These are phyloP conservation scores for Neopestalotiopsis sp. DNA, from an alignment of 2,329 filamentous ascomycete species.

Conservation along the genomic window DNA sequence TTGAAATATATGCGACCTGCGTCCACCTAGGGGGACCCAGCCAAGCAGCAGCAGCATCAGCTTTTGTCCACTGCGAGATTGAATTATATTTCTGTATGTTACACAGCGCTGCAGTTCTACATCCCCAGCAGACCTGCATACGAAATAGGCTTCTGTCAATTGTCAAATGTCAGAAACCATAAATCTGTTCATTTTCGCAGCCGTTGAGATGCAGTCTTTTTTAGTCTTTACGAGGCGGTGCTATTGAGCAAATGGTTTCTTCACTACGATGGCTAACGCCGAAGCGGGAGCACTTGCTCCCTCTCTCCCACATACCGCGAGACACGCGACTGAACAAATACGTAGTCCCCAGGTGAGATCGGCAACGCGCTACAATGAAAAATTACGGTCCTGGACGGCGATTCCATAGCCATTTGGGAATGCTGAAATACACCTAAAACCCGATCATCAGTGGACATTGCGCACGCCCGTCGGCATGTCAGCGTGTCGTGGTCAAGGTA, in stretches of 20 bases:
- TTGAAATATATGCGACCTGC: background rate
- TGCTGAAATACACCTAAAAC: background rate
- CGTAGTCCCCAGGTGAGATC: background rate
- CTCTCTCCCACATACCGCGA: background rate
- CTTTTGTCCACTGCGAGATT: slow-evolving; percentile 7
- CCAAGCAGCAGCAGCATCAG: background rate
- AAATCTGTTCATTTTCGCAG: background rate
- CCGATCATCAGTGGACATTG: background rate
- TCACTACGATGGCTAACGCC: background rate
- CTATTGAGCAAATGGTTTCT: background rate
- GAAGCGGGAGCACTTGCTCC: background rate
- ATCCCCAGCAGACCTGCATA: background rate
- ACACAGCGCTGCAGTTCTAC: background rate
- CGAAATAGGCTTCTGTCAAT: background rate
- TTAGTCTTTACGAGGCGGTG: background rate
- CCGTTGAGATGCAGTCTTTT: background rate
- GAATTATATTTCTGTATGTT: slow-evolving; percentile 9
- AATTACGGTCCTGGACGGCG: background rate
- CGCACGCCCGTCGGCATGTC: background rate
- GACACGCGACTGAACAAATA: background rate
- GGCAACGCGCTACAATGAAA: background rate
- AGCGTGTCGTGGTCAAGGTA: background rate
- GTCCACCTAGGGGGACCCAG: background rate
- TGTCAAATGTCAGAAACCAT: slow-evolving; percentile 11
- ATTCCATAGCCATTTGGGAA: background rate